A percentile compares a stretch with the other conserved stretches of the same genome.
Conservation (phyloP, 495 filamentous ascomycete genomes). For the Hyaloscypha bicolor region DNA sequence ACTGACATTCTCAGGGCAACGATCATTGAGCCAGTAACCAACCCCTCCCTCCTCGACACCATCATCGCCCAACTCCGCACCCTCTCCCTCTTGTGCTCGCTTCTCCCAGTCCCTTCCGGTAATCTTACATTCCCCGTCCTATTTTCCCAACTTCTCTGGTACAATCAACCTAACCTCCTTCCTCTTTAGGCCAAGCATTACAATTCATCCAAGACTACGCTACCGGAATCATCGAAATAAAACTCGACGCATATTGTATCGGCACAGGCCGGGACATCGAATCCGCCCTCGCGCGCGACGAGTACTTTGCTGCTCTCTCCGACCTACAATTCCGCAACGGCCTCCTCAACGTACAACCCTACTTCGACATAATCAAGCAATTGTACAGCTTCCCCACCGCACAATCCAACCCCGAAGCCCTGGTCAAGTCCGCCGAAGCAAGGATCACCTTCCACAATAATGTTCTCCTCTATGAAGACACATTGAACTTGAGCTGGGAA, state of each 20-base stretch:
- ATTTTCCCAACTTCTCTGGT: conserved; percentile 26
- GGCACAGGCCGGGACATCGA: conserved; percentile 52
- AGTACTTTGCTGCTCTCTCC: conserved; percentile 53
- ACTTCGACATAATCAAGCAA: background rate
- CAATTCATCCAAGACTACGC: conserved; percentile 5
- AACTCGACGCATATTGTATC: conserved; percentile 50
- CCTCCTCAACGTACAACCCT: conserved; percentile 33
- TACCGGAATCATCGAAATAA: conserved; percentile 23
- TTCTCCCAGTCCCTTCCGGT: conserved; percentile 33
- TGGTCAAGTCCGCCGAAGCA: conserved; percentile 11
- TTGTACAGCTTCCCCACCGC: conserved; percentile 42
- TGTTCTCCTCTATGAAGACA: conserved; percentile 4
- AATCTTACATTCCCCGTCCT: conserved; percentile 19
- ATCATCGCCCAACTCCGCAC: conserved; percentile 62
- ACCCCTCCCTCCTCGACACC: conserved; percentile 64
- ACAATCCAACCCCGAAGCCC: conserved; percentile 26
- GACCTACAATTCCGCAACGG: conserved; percentile 60
- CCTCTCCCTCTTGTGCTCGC: conserved; percentile 55
- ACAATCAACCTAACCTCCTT: background rate
- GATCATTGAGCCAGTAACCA: conserved; percentile 63
- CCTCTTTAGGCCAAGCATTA: background rate
- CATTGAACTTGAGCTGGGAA: conserved; percentile 43
- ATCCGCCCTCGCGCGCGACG: conserved; percentile 52
- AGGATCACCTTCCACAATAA: conserved; percentile 26
- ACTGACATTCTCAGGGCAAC: conserved; percentile 45